Evolutionary conservation across 2,329 filamentous ascomycete species (phyloP).

Genomic region (Albifimbria verrucaria): DNA sequence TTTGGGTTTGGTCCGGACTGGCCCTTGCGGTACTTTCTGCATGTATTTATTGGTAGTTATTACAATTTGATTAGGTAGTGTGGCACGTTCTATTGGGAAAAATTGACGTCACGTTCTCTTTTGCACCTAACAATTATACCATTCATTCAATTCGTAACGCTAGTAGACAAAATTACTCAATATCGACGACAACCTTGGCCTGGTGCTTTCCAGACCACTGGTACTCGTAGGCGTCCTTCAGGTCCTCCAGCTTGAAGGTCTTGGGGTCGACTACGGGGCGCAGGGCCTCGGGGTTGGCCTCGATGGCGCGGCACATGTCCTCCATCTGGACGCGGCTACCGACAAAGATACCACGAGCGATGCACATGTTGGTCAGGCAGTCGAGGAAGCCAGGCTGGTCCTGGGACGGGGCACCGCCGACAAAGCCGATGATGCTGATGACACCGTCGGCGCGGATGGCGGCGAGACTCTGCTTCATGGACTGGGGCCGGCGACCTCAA

Average conservation of each 20-base stretch:
- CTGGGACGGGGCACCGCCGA: constrained; percentile 21
- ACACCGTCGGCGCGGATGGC: constrained; percentile 44
- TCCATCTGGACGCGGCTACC: constrained; percentile 46
- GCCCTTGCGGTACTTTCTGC: constrained; percentile 6
- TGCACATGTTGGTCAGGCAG: constrained; percentile 30
- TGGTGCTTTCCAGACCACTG: constrained; percentile 33
- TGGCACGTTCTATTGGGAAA: no score
- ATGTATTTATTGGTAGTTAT: constrained; percentile 3
- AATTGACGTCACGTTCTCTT: no score
- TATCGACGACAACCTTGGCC: constrained; percentile 34
- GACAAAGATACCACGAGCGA: constrained; percentile 42
- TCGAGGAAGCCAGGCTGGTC: constrained; percentile 31
- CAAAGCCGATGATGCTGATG: constrained; percentile 38
- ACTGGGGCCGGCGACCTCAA: constrained; percentile 46
- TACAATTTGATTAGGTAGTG: no score
- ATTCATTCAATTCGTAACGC: no score
- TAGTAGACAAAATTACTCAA: no score
- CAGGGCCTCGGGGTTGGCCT: constrained; percentile 39
- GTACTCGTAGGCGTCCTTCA: constrained; percentile 42
- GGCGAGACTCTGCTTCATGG: constrained; percentile 41
- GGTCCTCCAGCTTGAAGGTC: constrained; percentile 40
- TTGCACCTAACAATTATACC: no score
- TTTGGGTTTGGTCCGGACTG: constrained; percentile 3
- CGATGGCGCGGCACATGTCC: constrained; percentile 48
- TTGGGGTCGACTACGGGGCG: constrained; percentile 45